Conservation (phyloP, 2,329 filamentous ascomycete genomes). For the Ceratocystis variospora region DNA sequence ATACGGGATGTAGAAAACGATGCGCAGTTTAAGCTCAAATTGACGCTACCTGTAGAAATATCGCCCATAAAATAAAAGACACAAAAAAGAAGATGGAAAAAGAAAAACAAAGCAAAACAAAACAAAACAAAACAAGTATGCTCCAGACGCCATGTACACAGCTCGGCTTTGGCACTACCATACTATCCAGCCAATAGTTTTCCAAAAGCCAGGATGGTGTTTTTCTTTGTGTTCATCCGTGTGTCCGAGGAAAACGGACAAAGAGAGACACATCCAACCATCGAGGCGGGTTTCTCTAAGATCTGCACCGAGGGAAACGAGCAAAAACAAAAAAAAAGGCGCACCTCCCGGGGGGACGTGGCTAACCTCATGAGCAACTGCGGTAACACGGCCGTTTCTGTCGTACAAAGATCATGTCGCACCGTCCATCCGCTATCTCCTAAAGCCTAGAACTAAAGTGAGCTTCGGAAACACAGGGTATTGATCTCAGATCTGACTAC, state of each 20-base stretch:
- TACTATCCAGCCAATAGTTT: neutral
- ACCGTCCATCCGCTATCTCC: neutral
- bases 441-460: neutral
- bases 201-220: neutral
- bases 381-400: neutral
- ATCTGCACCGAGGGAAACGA: neutral
- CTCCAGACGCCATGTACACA: slow-evolving; percentile 9
- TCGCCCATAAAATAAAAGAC: neutral
- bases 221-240: neutral
- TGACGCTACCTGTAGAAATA: neutral
- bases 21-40: neutral
- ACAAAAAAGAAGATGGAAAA: neutral
- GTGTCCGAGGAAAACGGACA: neutral
- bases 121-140: slow-evolving; percentile 3
- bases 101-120: neutral
- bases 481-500: slow-evolving; percentile 14
- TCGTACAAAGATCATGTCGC: neutral
- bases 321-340: neutral
- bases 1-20: neutral
- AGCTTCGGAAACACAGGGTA: neutral
- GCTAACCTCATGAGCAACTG: neutral
- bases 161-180: neutral
- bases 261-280: neutral
- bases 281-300: neutral
- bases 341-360: neutral